Evolutionary conservation across 495 filamentous ascomycete genomes (phyloP), one percentile per base, ranked within the genome.

Genomic region (Neurospora sp.): DNA sequence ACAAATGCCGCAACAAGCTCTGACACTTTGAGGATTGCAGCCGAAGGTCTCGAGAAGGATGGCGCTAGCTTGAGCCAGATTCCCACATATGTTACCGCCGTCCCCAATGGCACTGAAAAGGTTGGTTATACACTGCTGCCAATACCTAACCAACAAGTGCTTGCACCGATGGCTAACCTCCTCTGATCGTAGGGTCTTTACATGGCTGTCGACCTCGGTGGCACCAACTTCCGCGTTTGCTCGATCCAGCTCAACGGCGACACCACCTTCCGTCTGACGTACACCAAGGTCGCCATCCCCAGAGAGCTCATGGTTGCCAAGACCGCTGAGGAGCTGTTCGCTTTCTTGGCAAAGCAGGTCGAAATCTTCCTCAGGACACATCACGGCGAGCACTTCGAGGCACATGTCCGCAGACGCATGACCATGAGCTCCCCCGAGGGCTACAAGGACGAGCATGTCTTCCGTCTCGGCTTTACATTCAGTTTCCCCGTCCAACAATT

Each of bases 41-140:
- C 90, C 71, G 92, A 96, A 87, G 96, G 93, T n/a, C 82, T 96
- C 78, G 81, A 89, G 69, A 91, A 92, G 79, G 88, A 93, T 77
- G 90, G 90, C 69, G 89, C 92, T 4, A 92, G 91, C 71, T 83
- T 99, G 87, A 93, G 90, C 82, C 96, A 98, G 84, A 99, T 99
- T 77, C 96, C 96, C 1, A 97, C 96, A 31, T 99, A 95, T 80
- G 95, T 99, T 46, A 98, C 96, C 3, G 90, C 88, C 11, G 96
- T 98, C 4, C 96, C 96, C 75, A 97, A 98, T 89, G 96, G 96
- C 75, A 97, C 94, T 3, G 96, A 99, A 79, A 97, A 97, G 90
- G 90, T 92, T 78, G 27, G 78, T 69, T 72, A 42, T n/a, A 69
- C 20, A 59, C 20, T 59, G 48, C 48, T 59, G 48, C 46, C 46